Evolutionary conservation across 768 basidiomycete genomes (phyloP).

Genomic region (Suillus placidus): DNA sequence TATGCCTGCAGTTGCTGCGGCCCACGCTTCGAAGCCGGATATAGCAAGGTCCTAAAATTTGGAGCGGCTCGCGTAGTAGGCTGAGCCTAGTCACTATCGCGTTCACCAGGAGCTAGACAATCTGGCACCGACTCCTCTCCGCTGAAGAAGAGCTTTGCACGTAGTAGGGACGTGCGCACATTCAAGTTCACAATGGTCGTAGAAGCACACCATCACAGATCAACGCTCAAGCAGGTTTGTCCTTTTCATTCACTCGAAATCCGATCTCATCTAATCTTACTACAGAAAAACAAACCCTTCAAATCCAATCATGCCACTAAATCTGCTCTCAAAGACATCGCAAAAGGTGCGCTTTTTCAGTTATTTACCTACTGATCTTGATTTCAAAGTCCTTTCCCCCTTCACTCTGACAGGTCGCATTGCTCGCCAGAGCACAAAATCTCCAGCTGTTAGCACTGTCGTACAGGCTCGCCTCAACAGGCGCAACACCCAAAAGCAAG

Average conservation of each 20-base stretch:
- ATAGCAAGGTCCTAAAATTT: neutral
- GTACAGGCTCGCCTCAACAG: slow-evolving; percentile 79
- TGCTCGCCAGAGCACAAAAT: slow-evolving; percentile 57
- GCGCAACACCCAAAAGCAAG: slow-evolving; percentile 84
- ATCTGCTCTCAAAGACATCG: slow-evolving; percentile 76
- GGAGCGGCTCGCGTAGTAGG: neutral
- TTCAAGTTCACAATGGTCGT: slow-evolving; percentile 42
- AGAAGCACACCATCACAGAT: slow-evolving; percentile 45
- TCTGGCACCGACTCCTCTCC: neutral
- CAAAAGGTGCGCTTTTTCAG: slow-evolving; percentile 64
- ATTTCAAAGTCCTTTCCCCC: neutral
- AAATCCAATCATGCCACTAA: slow-evolving; percentile 93
- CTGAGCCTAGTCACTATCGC: neutral
- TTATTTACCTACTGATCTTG: neutral
- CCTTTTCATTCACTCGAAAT: slow-evolving; percentile 2
- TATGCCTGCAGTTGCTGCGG: neutral
- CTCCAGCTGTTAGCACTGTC: slow-evolving; percentile 47
- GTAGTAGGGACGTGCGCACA: neutral
- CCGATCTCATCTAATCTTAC: slow-evolving; percentile 6
- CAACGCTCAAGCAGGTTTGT: slow-evolving; percentile 80
- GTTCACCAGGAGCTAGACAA: neutral
- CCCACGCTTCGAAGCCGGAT: neutral
- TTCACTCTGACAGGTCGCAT: slow-evolving; percentile 52
- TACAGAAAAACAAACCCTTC: slow-evolving; percentile 86
- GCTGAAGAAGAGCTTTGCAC: neutral